phyloP scores from a whole-genome alignment of 2,329 filamentous ascomycete species.

The Xylariaceae sp. region DNA sequence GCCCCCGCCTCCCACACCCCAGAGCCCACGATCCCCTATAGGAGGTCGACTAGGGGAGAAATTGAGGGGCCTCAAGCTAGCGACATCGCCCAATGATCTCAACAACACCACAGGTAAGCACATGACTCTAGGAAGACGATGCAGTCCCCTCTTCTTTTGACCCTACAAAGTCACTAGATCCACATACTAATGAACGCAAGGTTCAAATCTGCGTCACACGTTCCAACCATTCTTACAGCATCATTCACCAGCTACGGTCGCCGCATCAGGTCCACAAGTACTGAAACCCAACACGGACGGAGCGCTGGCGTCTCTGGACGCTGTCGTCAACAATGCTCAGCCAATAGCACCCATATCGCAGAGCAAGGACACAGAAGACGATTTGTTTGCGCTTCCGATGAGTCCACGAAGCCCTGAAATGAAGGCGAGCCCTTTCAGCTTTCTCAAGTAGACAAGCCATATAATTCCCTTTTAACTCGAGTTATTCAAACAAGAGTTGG shows the following conservation, averaged over 20 bases:
- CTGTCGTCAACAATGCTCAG: slow-evolving; percentile 33
- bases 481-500: too few relatives aligned
- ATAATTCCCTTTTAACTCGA: too few relatives aligned
- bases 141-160: too few relatives aligned
- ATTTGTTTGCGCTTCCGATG: slow-evolving; percentile 81
- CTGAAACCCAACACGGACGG: slow-evolving; percentile 13
- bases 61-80: slow-evolving; percentile 72
- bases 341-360: slow-evolving; percentile 15
- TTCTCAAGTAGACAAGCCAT: slow-evolving; percentile 36
- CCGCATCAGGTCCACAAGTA: slow-evolving; percentile 3
- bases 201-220: slow-evolving; percentile 8
- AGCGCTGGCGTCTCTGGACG: slow-evolving; percentile 37
- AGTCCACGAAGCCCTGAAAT: slow-evolving; percentile 84
- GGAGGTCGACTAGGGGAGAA: slow-evolving; percentile 74
- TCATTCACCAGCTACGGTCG: slow-evolving; percentile 31
- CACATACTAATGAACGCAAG: slow-evolving; percentile 1
- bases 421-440: slow-evolving; percentile 74
- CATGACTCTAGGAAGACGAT: too few relatives aligned
- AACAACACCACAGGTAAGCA: slow-evolving; percentile 49
- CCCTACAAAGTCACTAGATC: too few relatives aligned
- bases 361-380: slow-evolving; percentile 63
- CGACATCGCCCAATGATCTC: slow-evolving; percentile 66
- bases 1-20: slow-evolving; percentile 34
- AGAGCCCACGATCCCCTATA: slow-evolving; percentile 61
- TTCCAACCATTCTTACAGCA: slow-evolving; percentile 8